Evolutionary conservation across 1,284 basidiomycete genomes (phyloP), one percentile per base, ranked within the genome.

Genomic region (Ceratobasidium sp.): DNA sequence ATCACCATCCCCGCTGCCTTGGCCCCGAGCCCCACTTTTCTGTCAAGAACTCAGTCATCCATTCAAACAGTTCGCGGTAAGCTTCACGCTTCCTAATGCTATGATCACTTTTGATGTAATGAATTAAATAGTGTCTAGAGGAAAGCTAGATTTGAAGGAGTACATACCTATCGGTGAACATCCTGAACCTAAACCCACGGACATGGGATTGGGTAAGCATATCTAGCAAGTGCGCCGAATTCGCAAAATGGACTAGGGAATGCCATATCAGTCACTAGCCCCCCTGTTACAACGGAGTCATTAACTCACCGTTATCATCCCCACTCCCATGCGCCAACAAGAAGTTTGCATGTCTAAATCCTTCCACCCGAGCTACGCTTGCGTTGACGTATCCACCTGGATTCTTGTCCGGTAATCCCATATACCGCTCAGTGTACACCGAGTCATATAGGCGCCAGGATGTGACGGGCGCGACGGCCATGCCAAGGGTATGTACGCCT

Each of bases 391-490:
- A 99, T 4, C 97, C 97, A 0, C 84, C 87, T 0, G 86, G 85
- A 81, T 99, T 98, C 16, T 87, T 83, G 14, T 84, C 80, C 0
- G 95, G 95, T 31, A 92, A 86, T 78, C 91, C 90, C 95, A 98
- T 96, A 85, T 98, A 98, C n/a, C 97, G 90, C 80, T 98, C 96
- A 1, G 97, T 98, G 81, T 96, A 95, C 71, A 96, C 90, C 6
- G 93, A 91, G 83, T 93, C 92, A 80, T 96, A 96, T 77, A 94
- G 83, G 49, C 86, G 86, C 94, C 93, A 96, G 79, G 92, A 92
- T 0, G 92, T 93, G 56, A 95, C 93, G 74, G 93, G 92, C 89
- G 95, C 95, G 27, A 97, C 90, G 1, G 94, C 87, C 86, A 97
- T 95, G 9, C 92, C 94, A 34, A 98, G 84, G 3, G 90, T 91